phyloP scores from a whole-genome alignment of 2,329 filamentous ascomycete genomes.

The Annulohypoxylon truncatum region DNA sequence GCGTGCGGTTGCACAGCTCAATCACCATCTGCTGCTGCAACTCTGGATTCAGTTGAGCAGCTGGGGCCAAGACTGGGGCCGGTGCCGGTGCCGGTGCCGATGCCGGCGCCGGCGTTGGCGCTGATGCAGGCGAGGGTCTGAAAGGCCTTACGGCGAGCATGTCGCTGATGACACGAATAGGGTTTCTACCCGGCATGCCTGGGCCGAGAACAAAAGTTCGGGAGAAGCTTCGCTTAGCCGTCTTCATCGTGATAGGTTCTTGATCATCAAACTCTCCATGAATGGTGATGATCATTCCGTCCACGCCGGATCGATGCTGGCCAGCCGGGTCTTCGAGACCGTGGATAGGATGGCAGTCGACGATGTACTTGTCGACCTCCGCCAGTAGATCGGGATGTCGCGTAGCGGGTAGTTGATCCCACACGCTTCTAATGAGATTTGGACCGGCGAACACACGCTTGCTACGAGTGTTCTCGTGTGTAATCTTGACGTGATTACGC shows the following conservation, averaged over 20 bases:
- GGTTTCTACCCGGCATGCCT: conserved; percentile 71
- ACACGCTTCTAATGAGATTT: conserved; percentile 73
- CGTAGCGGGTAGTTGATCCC: conserved; percentile 77
- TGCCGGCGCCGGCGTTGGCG: conserved; percentile 57
- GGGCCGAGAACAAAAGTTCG: conserved; percentile 84
- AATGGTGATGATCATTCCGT: conserved; percentile 81
- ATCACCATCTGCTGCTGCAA: conserved; percentile 75
- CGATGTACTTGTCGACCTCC: conserved; percentile 78
- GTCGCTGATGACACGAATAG: conserved; percentile 82
- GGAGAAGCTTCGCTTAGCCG: conserved; percentile 81
- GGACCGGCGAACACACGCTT: conserved; percentile 74
- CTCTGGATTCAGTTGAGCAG: conserved; percentile 50
- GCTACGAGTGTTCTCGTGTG: conserved; percentile 67
- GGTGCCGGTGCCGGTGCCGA: conserved; percentile 42
- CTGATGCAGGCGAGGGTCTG: conserved; percentile 58
- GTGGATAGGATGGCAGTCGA: conserved; percentile 82
- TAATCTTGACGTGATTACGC: conserved; percentile 80
- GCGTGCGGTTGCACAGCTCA: conserved; percentile 80
- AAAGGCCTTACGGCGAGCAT: conserved; percentile 79
- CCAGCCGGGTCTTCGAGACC: conserved; percentile 77
- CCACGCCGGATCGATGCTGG: conserved; percentile 73
- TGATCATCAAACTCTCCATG: conserved; percentile 87
- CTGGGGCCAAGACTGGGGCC: conserved; percentile 33
- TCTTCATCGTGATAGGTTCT: conserved; percentile 65
- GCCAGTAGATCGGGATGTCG: conserved; percentile 77